Evolutionary conservation across 2,329 filamentous ascomycete genomes (phyloP), one percentile per base, ranked within the genome.

Genomic region (Aspergillus tamarii): DNA sequence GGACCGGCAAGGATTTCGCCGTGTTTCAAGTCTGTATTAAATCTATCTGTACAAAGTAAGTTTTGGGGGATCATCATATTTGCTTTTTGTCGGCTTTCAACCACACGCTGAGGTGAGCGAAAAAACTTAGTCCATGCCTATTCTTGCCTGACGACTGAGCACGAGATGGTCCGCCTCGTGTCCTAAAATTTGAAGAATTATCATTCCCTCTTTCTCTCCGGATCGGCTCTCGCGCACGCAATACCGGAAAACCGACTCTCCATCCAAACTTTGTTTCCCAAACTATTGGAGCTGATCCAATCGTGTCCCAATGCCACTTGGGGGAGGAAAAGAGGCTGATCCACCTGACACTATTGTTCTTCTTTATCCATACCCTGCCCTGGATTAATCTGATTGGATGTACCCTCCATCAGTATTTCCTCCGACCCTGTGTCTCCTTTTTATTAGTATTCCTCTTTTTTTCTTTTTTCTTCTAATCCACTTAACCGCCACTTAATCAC

Each of bases 251-350:
- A 36, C 11, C 30, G 19, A 23, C 23, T 39, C 34, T 39, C 52
- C 34, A 36, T 39, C 11, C n/a, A 39, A 55, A 55, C 32, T 55
- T 23, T 16, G 14, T 36, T 55, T 55, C 30, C 21, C 52, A 12
- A 14, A 55, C 52, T 55, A 55, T 55, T 39, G 21, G 14, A 55
- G 52, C 32, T 16, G 30, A 36, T 54, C 52, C 52, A 54, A 32
- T 36, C 32, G 52, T 54, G 28, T 23, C 52, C 32, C 30, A 12
- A 16, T 54, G 10, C 28, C 11, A 36, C 28, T 36, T 54, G 32
- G 9, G 12, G 26, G 32, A 54, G 19, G 28, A n/a, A 28, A 8
- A 54, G 28, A 39, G n/a, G 32, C 6, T 28, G 52, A 55, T 55
- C 52, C 52, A 55, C 52, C 52, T 39, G 12, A 55, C 32, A 55